Base-by-base conservation (phyloP, 495 filamentous ascomycete genomes). In the Oidiodendron maius region DNA sequence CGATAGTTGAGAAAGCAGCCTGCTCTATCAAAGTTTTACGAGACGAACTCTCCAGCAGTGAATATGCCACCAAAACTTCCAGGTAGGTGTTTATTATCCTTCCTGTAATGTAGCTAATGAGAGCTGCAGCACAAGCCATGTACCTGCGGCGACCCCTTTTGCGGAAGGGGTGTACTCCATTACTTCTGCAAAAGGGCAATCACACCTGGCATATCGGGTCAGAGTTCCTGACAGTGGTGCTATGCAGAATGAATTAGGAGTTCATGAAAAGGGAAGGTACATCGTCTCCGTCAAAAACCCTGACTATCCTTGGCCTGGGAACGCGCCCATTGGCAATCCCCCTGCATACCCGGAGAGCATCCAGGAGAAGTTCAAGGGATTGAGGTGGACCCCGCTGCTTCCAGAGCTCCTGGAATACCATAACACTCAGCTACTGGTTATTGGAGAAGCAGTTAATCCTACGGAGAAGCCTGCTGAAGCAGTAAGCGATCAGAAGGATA, bases 101-200 rank as follows among this genome's bases (percentile, higher is more conserved):
- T 15, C n/a, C 24, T 32, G 13, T 18, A 9, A 48, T 30, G 3
- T 24, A 26, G 15, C 9, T 17, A 44, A 3, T 21, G 44, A 25
- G 1, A 6, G 21, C 34, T 37, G 4, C 20, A 66, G 83, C 5
- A 77, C 80, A 24, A 77, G 87, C n/a, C 80, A 82, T 24, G 72
- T 69, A 5, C 84, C 86, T 2, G 79, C 86, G 1, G 85, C 87
- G 11, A 78, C 76, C 1, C 85, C 87, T 1, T 76, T 90, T 24
- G 90, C 81, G 0, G 89, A 95, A 65, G 91, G 91, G 1, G 80
- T 95, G 15, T 96, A 97, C 59, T 86, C 84, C 1, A 81, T 96
- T 43, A 89, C 83, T 0, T 80, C 73, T 13, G 86, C 85, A 0
- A 81, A 81, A 2, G 68, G 80, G 2, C 73, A 81, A 32, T 86